A percentile compares a stretch with the other conserved stretches of the same genome.
Conservation (phyloP, 2,329 filamentous ascomycete genomes). For the Talaromyces sp. region DNA sequence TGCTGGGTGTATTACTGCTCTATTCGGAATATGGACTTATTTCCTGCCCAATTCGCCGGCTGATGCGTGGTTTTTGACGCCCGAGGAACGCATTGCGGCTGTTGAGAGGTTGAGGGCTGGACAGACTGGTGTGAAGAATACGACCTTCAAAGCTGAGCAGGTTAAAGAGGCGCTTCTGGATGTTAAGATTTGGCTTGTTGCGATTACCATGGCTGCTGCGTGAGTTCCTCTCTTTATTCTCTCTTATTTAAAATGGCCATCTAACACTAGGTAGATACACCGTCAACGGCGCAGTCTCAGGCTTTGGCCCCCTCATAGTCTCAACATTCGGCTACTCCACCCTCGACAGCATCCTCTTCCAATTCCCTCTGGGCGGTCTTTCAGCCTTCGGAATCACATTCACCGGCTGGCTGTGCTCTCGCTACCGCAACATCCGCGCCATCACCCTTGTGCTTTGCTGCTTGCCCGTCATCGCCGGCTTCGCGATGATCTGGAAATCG, state of each 20-base stretch:
- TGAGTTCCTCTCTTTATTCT: slow-evolving; percentile 28
- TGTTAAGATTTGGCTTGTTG: slow-evolving; percentile 62
- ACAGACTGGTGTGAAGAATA: slow-evolving; percentile 63
- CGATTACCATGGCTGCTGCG: slow-evolving; percentile 67
- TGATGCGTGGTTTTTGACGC: slow-evolving; percentile 66
- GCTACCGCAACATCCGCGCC: slow-evolving; percentile 63
- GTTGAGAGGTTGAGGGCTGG: slow-evolving; percentile 63
- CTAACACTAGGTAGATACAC: slow-evolving; percentile 51
- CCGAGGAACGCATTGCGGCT: slow-evolving; percentile 62
- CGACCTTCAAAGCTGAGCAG: slow-evolving; percentile 60
- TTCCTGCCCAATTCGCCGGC: slow-evolving; percentile 64
- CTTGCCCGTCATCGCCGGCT: slow-evolving; percentile 72
- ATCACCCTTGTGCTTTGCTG: slow-evolving; percentile 65
- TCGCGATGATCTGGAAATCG: slow-evolving; percentile 71
- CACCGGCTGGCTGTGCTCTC: slow-evolving; percentile 63
- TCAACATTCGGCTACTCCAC: slow-evolving; percentile 67
- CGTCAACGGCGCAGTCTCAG: slow-evolving; percentile 68
- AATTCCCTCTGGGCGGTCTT: slow-evolving; percentile 71
- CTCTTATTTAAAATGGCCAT: neutral
- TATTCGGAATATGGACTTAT: slow-evolving; percentile 66
- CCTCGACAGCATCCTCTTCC: slow-evolving; percentile 66
- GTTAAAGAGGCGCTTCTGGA: slow-evolving; percentile 60
- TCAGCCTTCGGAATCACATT: slow-evolving; percentile 65
- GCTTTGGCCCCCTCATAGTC: slow-evolving; percentile 71
- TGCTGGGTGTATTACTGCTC: slow-evolving; percentile 61